Conservation (phyloP, 2,329 filamentous ascomycete species). For the Cadophora gregata region DNA sequence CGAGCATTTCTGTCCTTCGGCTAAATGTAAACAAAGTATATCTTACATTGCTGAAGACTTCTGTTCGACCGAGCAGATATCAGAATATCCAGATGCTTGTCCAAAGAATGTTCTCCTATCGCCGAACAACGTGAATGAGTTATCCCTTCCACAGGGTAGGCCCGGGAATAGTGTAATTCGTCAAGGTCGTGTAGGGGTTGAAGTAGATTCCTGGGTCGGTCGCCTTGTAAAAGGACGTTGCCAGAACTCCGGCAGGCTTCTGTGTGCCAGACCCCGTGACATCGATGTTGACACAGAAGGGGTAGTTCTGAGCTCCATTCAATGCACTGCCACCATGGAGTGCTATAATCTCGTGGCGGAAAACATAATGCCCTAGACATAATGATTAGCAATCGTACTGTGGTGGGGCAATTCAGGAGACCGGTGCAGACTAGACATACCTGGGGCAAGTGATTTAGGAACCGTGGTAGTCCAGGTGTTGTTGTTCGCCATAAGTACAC, state of each 20-base stretch:
- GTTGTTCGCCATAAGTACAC: constrained; percentile 56
- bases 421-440: constrained; percentile 30
- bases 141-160: constrained; percentile 37
- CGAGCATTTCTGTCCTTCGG: neutral
- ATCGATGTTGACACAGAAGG: constrained; percentile 56
- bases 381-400: no score
- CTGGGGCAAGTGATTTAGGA: constrained; percentile 49
- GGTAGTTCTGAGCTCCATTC: constrained; percentile 56
- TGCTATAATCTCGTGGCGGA: constrained; percentile 52
- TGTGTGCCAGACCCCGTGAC: constrained; percentile 51
- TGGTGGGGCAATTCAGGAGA: no score
- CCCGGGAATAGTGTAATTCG: constrained; percentile 44
- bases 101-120: no score
- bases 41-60: neutral
- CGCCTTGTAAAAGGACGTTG: constrained; percentile 48
- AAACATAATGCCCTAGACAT: constrained; percentile 49
- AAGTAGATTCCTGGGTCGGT: constrained; percentile 50
- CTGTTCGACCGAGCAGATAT: no score
- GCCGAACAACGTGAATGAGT: neutral
- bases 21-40: neutral
- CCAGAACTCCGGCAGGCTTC: constrained; percentile 45
- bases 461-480: constrained; percentile 56
- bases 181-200: constrained; percentile 45
- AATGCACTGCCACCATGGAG: constrained; percentile 34
- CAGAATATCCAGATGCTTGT: neutral